Evolutionary conservation across 371 early-diverging fungal genomes (phyloP), one percentile per base, ranked within the genome.

Genomic region (Haplosporangium sp.): DNA sequence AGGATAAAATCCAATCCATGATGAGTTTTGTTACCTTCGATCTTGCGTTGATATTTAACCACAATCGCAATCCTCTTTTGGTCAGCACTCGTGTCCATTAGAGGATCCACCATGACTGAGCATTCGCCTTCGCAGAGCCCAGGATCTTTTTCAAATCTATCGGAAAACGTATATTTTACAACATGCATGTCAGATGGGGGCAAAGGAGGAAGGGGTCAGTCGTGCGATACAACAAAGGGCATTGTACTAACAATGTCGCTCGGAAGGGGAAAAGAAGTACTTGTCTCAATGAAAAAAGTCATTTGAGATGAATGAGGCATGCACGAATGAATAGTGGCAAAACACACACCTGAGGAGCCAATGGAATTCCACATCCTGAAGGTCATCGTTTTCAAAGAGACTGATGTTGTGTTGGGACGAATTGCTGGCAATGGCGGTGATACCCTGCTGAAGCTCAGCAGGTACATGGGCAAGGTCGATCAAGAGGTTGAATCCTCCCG

Each of bases 11-110:
- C 29, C 29, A 29, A 29, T 29, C 29, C 29, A 4, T 29, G 29
- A 4, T 29, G 29, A 29, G 29, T 29, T 29, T 29, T 29, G 29
- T 29, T 82, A 89, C 90, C 90, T 75, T 92, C 92, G 62, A 91
- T 87, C 46, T 83, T 85, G 43, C 91, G 85, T 61, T 83, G 73
- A 73, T 91, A 93, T 40, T 85, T 83, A 52, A 93, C 82, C 54
- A 83, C 73, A 20, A 92, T 82, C 23, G 86, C 84, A 62, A 83
- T 59, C 12, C 58, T 81, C 40, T 69, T 75, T 46, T 82, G 81
- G 23, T 81, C 85, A n/a, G 50, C 52, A 21, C 61, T 62, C 8
- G 73, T 63, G 47, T 82, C 83, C 51, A 69, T 68, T n/a, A 74
- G 59, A 52, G 83, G 80, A 37, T 84, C 81, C 42, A 84, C 84